A percentile compares a stretch with the other conserved stretches of the same genome.
phyloP scores from a whole-genome alignment of 805 yeast genomes.

The Kazachstania psychrophila region DNA sequence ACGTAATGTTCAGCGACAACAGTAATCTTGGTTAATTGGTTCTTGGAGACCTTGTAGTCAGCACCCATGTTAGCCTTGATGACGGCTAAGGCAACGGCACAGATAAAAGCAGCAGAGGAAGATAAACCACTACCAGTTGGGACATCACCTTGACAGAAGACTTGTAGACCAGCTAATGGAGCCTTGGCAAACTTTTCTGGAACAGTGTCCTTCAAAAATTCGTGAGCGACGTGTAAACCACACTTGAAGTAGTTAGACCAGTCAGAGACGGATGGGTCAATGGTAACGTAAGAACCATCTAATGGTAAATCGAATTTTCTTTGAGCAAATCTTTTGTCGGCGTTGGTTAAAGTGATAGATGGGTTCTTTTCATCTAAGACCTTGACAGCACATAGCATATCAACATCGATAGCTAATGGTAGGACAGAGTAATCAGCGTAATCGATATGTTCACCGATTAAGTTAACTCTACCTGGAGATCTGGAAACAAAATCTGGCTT shows the following conservation, averaged over 20 bases:
- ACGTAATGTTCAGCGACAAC: conserved; percentile 60
- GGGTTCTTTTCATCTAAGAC: conserved; percentile 20
- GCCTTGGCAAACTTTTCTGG: conserved; percentile 24
- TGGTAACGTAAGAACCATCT: conserved; percentile 34
- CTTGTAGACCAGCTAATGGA: conserved; percentile 39
- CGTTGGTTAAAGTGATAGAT: conserved; percentile 30
- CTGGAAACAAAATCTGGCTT: conserved; percentile 40
- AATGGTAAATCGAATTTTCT: conserved; percentile 33
- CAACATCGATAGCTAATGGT: conserved; percentile 65
- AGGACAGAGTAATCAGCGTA: conserved; percentile 57
- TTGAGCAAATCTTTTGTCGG: conserved; percentile 30
- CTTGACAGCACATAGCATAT: conserved; percentile 47
- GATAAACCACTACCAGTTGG: conserved; percentile 68
- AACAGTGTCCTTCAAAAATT: conserved; percentile 32
- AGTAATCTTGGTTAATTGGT: conserved; percentile 49
- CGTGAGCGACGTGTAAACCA: conserved; percentile 51
- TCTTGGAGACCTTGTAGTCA: conserved; percentile 34
- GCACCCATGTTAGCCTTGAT: conserved; percentile 43
- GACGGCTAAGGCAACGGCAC: conserved; percentile 50
- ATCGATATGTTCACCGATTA: conserved; percentile 70
- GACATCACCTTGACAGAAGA: conserved; percentile 52
- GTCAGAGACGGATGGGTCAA: conserved; percentile 41
- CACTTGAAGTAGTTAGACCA: conserved; percentile 69
- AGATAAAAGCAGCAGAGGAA: conserved; percentile 65
- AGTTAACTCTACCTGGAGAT: conserved; percentile 69